These are phyloP conservation scores for Candida mesenterica DNA, from an alignment of 1,139 yeast genomes.

Conservation along the genomic window DNA sequence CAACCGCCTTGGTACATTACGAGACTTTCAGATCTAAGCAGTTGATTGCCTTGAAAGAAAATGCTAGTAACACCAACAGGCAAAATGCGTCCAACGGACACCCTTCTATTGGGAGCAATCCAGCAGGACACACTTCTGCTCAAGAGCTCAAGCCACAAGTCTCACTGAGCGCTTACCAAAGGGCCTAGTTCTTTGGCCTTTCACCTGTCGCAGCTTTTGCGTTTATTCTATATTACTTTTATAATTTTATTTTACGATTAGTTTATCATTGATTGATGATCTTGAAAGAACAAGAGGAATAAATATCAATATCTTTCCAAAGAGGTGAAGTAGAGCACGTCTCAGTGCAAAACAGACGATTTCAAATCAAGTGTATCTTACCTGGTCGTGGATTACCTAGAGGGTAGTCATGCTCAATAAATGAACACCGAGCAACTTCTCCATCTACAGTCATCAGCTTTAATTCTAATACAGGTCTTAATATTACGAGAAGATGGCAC, in stretches of 20 bases:
- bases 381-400: too few species aligned
- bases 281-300: not conserved
- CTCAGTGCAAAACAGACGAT: too few species aligned
- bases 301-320: too few species aligned
- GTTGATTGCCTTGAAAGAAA: conserved; percentile 89
- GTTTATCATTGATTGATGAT: not conserved
- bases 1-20: conserved; percentile 85
- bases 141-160: conserved; percentile 10
- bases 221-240: too few species aligned
- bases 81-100: conserved; percentile 20
- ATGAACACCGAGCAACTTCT: too few species aligned
- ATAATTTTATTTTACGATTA: too few species aligned
- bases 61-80: conserved; percentile 44
- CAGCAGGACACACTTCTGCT: conserved; percentile 7
- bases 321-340: not conserved
- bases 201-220: not conserved
- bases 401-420: too few species aligned
- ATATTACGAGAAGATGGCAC: too few species aligned
- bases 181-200: conserved; percentile 6
- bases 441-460: too few species aligned
- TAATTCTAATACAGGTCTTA: too few species aligned
- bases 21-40: conserved; percentile 94
- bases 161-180: conserved; percentile 9
- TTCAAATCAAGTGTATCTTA: too few species aligned
- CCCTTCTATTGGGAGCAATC: not conserved